Base-by-base conservation (phyloP, 2,329 filamentous ascomycete species). In the Colletotrichum echinochloae region DNA sequence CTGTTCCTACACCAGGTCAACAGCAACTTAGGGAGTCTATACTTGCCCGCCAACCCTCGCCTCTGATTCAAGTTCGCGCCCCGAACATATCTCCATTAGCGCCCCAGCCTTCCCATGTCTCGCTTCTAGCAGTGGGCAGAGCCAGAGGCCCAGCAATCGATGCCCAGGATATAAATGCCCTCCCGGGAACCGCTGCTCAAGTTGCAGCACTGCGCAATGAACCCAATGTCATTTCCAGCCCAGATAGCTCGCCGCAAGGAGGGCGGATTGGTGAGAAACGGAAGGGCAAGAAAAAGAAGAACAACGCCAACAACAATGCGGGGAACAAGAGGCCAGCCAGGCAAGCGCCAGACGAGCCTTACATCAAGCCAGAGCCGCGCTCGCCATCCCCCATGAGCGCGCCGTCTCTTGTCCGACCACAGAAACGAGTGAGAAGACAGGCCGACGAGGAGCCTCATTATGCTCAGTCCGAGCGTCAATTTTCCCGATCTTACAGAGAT, bases 1-100 rank as follows among this genome's bases (percentile, higher is more conserved):
- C 70, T 61, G 63, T 73, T n/a, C 71, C 62, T 46, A 35, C 54
- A 37, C 49, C 63, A 65, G 60, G 52, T 37, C 70, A 48, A 51
- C 66, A 65, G 46, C 66, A 56, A 39, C 70, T 62, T 35, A 63
- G 62, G 46, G 72, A 65, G 33, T 67, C 66, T 41, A 28, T 68
- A 30, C 54, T 66, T 44, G 44, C 63, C 73, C 80, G 77, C 74
- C 83, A 79, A 74, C 81, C 88, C 61, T 87, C 91, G 72, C 89
- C 90, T 62, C 83, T 95, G 68, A 85, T 95, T n/a, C 66, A 70
- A 37, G 60, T 71, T 75, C 89, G 90, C 77, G 91, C 90, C 74
- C 91, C 94, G 78, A 91, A 95, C 75, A 88, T 90, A 60, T 91
- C 90, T 44, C 92, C 91, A 51, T 82, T 91, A 77, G 93, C 93